A percentile compares a stretch with the other conserved stretches of the same genome.
Evolutionary conservation across 1,139 yeast genomes (phyloP).

Genomic region (Lodderomyces parapsilosis): DNA sequence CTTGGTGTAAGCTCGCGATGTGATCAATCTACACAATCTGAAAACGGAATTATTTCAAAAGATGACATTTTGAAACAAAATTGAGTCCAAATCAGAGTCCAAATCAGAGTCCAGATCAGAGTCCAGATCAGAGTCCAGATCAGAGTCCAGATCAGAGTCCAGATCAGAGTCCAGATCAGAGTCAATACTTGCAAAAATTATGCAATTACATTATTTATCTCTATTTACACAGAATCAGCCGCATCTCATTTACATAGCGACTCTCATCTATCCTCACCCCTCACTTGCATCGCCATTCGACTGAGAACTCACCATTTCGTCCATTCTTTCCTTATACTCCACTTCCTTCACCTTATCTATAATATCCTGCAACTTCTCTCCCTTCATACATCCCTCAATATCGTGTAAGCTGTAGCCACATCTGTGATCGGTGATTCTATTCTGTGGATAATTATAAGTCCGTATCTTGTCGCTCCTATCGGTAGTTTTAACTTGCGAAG

Average conservation of each 20-base stretch:
- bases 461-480: conserved; percentile 92
- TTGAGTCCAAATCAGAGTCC: too few relatives aligned
- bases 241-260: too few relatives aligned
- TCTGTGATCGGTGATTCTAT: conserved; percentile 90
- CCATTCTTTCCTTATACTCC: conserved; percentile 28
- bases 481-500: conserved; percentile 83
- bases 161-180: too few relatives aligned
- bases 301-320: conserved; percentile 4
- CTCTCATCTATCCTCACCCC: not conserved
- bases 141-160: too few relatives aligned
- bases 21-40: too few relatives aligned
- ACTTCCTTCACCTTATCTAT: conserved; percentile 29
- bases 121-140: too few relatives aligned
- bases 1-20: too few relatives aligned
- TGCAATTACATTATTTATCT: not conserved
- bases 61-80: too few relatives aligned
- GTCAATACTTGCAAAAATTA: too few relatives aligned
- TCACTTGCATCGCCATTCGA: not conserved
- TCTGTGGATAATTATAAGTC: conserved; percentile 91
- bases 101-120: too few relatives aligned
- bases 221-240: not conserved
- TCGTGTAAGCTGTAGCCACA: conserved; percentile 80
- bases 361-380: conserved; percentile 64
- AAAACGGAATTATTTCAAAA: too few relatives aligned
- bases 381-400: conserved; percentile 76